Conservation (phyloP, 805 yeast genomes). For the Pichia pseudocactophila region DNA sequence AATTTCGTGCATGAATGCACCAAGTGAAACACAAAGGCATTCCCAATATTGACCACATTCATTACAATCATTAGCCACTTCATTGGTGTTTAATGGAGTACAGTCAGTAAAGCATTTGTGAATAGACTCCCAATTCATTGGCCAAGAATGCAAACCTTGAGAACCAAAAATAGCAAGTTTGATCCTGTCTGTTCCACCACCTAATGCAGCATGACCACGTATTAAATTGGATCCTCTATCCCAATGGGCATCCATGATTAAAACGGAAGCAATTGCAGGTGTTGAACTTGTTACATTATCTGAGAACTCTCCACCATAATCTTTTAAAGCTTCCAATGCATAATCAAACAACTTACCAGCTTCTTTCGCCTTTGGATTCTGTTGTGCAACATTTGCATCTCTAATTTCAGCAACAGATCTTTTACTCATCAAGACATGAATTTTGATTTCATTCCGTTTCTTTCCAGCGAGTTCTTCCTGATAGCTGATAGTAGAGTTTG, state of each 20-base stretch:
- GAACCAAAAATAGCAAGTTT: conserved; percentile 89
- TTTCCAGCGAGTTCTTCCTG: conserved; percentile 29
- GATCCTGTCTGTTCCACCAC: conserved; percentile 69
- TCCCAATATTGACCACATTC: conserved; percentile 90
- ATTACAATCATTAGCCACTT: conserved; percentile 85
- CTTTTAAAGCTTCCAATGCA: conserved; percentile 64
- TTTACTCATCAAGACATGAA: conserved; percentile 68
- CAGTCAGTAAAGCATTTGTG: conserved; percentile 62
- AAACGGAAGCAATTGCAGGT: conserved; percentile 73
- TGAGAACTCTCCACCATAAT: conserved; percentile 47
- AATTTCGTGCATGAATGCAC: conserved; percentile 93
- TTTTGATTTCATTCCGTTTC: conserved; percentile 54
- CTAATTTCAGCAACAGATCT: conserved; percentile 63
- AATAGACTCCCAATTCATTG: conserved; percentile 67
- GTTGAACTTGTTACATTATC: conserved; percentile 26
- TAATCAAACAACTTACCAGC: conserved; percentile 71
- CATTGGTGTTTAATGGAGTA: conserved; percentile 49
- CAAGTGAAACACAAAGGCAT: conserved; percentile 73
- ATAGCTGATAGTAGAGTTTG: conserved; percentile 42
- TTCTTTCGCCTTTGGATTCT: conserved; percentile 61
- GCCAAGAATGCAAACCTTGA: conserved; percentile 89
- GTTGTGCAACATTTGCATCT: conserved; percentile 80
- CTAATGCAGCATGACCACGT: conserved; percentile 86
- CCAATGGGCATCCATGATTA: conserved; percentile 81
- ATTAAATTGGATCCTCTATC: conserved; percentile 51